Base-by-base conservation (phyloP, 371 early-diverging fungal species). In the Homolaphlyctis polyrhiza region DNA sequence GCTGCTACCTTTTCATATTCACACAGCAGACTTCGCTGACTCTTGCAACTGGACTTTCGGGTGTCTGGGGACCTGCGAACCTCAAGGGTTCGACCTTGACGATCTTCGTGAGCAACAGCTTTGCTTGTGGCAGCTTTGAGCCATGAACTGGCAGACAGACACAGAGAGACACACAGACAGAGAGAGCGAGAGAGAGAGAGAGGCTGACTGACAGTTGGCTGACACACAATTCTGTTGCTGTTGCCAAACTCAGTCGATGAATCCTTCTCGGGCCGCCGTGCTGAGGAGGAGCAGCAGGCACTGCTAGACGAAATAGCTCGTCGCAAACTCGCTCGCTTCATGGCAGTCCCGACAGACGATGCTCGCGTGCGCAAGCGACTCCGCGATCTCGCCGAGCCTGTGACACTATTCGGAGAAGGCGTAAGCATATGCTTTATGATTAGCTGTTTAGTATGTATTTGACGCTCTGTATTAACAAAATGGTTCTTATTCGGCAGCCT, bases 321-420 rank as follows among this genome's bases (percentile, higher is more conserved):
- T 58, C 86, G 87, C 67, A 86, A 87, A 65, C 71, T 90, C 4
- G 94, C 94, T 0, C 78, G 89, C 35, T 71, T 82, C 33, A 67
- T 96, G 5, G 94, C 92, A 5, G 92, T 96, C 0, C 97, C 97
- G 6, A 97, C 97, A 2, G 92, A 93, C 58, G 97, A 97, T 73
- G 69, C 69, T 14, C 80, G 86, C 57, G 97, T 97, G 28, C 75
- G 91, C 25, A 78, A 76, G 35, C 74, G 82, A 59, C 80, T 97
- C 51, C 80, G 93, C 55, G 89, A 91, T 36, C 74, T 89, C 39
- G 86, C 83, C 1, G 90, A 95, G 59, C 97, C 97, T 0, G 86
- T 90, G 59, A 92, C 92, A 64, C 75, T 95, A 1, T 97, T 97
- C 70, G 96, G 89, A 47, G 97, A 97, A 86, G 94, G 93, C 43